Evolutionary conservation across 345 rosid species (phyloP), one percentile per base, ranked within the genome.

Genomic region (Erysimum cheiranthoides): DNA sequence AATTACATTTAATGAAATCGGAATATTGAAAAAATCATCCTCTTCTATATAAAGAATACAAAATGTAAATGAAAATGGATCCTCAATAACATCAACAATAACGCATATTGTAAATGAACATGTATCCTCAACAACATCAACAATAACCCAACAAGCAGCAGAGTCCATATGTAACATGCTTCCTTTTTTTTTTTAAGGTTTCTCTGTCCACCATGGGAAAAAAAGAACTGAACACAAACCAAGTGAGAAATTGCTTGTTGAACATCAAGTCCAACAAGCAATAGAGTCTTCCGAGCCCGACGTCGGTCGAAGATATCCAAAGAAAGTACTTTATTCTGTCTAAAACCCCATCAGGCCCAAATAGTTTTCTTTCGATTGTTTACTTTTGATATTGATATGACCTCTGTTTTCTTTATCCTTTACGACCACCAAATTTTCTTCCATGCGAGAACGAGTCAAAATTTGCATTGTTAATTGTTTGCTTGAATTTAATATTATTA

Each of bases 301-400:
- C 40, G 25, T 21, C 25, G 25, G 25, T 21, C 25, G 25, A 21
- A 21, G 25, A 21, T 21, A 21, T 21, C 25, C 25, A 21, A 21
- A 21, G 25, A 21, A 21, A 21, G 25, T 21, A 21, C 25, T 21
- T 21, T 21, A 21, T 21, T 21, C 25, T 21, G 25, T 21, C 25
- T 21, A 21, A 8, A 36, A 36, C 10, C 40, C 70, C 70, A 65
- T 11, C 57, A 65, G 17, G 16, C 21, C 57, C 57, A 65, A 16
- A 43, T 43, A 14, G 14, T 28, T 62, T 43, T 14, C 8, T 14
- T 5, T 5, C 1, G 5, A 14, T 27, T 5, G 25, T 42, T 42
- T 64, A 30, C 27, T 63, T 63, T 30, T 30, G 32, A 51, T 21
- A 52, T 8, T 18, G 4, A 49, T 49, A 28, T 49, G 27, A 35